Evolutionary conservation across 2,329 filamentous ascomycete genomes (phyloP).

Genomic region (Claviceps cyperi): DNA sequence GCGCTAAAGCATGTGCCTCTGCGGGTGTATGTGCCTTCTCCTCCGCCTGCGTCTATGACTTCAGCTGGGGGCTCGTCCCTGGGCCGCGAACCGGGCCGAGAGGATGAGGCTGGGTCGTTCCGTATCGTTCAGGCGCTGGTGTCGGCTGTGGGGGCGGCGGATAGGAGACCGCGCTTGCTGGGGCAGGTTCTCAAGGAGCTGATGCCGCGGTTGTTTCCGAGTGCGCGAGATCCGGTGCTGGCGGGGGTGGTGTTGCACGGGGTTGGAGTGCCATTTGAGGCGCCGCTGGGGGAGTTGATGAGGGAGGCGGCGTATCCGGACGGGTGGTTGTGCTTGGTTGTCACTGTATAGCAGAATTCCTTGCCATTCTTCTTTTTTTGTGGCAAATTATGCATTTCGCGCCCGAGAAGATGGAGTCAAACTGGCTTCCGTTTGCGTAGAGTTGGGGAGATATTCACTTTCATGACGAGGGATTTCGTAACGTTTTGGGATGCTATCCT

Average conservation of each 20-base stretch:
- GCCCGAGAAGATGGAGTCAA: too few species aligned
- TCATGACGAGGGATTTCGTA: too few species aligned
- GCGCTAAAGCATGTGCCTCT: conserved; percentile 74
- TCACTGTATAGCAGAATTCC: conserved; percentile 46
- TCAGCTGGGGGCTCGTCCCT: too few species aligned
- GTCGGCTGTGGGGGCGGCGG: conserved; percentile 26
- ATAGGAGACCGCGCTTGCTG: conserved; percentile 36
- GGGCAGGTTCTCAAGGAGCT: conserved; percentile 63
- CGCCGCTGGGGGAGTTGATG: conserved; percentile 71
- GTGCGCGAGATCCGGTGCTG: conserved; percentile 66
- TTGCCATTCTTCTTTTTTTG: not conserved
- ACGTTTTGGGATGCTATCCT: too few species aligned
- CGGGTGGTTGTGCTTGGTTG: conserved; percentile 75
- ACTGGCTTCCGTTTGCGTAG: too few species aligned
- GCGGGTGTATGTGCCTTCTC: conserved; percentile 64
- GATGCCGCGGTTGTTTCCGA: conserved; percentile 75
- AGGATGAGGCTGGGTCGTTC: conserved; percentile 35
- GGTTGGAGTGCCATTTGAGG: conserved; percentile 63
- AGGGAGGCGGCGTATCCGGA: conserved; percentile 76
- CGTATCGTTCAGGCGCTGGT: conserved; percentile 66
- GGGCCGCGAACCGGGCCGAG: not conserved
- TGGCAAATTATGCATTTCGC: too few species aligned
- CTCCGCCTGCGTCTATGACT: not conserved
- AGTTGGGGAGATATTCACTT: too few species aligned
- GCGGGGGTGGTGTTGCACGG: conserved; percentile 81